phyloP scores from a whole-genome alignment of 129 eudicot genomes.

The Arctium minus region DNA sequence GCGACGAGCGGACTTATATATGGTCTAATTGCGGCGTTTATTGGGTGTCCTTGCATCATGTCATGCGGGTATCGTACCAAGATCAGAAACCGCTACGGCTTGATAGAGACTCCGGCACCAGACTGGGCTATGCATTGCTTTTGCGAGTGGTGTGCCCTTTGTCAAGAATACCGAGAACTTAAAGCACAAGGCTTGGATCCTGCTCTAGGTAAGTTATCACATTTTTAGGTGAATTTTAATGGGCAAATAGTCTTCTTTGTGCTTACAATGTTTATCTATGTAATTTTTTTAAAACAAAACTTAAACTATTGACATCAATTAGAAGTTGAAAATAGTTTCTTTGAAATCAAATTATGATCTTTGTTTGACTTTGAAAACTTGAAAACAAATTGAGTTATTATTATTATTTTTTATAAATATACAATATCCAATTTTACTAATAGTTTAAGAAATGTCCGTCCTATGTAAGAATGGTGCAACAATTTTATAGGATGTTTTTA shows the following conservation, averaged over 20 bases:
- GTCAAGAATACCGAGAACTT: conserved; percentile 63
- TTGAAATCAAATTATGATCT: background rate
- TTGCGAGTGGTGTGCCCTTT: conserved; percentile 52
- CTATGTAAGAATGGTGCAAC: too few relatives aligned
- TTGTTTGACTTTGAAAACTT: background rate
- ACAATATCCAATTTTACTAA: too few relatives aligned
- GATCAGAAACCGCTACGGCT: conserved; percentile 34
- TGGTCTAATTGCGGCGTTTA: conserved; percentile 13
- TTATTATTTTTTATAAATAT: too few relatives aligned
- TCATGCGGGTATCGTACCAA: conserved; percentile 40
- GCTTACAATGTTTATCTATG: background rate
- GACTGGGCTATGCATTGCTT: conserved; percentile 41
- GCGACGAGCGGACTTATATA: conserved; percentile 40
- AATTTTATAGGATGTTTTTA: too few relatives aligned
- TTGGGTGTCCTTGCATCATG: conserved; percentile 37
- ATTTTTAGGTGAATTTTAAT: background rate
- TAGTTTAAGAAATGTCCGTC: too few relatives aligned
- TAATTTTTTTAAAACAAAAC: background rate
- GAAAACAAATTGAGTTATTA: background rate
- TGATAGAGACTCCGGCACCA: conserved; percentile 42
- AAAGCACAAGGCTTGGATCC: conserved; percentile 44
- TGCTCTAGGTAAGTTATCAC: conserved; percentile 29
- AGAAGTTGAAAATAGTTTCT: background rate
- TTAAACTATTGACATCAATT: background rate
- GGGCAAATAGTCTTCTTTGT: too few relatives aligned